Percentiles rank a stretch among this genome's conserved stretches.
Evolutionary conservation across 2,329 filamentous ascomycete species (phyloP).

Genomic region (Alternaria panax): DNA sequence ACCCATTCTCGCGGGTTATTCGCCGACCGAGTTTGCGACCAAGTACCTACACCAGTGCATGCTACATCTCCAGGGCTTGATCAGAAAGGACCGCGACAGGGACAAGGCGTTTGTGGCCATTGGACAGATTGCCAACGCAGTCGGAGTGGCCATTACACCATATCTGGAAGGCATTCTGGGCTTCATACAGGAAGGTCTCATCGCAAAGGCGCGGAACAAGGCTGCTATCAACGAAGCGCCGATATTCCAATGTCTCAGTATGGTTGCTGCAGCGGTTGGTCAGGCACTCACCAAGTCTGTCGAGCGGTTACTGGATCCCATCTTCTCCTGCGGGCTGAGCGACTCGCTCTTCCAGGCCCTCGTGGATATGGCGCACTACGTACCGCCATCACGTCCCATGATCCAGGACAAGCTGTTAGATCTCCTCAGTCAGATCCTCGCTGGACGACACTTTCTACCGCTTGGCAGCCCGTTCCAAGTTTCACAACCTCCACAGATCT

Average conservation of each 20-base stretch:
- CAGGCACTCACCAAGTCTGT: constrained; percentile 99
- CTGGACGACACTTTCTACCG: constrained; percentile 89
- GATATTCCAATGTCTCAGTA: constrained; percentile 97
- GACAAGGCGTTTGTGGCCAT: constrained; percentile 96
- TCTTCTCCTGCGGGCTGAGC: constrained; percentile 94
- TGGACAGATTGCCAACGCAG: constrained; percentile 93
- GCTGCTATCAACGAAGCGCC: constrained; percentile 68
- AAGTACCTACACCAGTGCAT: constrained; percentile 94
- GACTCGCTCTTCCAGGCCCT: constrained; percentile 93
- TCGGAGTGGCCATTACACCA: constrained; percentile 91
- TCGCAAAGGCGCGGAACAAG: constrained; percentile 74
- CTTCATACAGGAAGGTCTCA: constrained; percentile 90
- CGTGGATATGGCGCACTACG: constrained; percentile 99
- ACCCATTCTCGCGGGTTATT: constrained; percentile 90
- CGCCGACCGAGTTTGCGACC: constrained; percentile 86
- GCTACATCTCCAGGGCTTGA: constrained; percentile 90
- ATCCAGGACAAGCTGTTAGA: constrained; percentile 95
- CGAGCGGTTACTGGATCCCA: constrained; percentile 91
- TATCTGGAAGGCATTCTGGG: constrained; percentile 95
- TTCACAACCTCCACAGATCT: constrained; percentile 80
- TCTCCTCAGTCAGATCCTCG: constrained; percentile 92
- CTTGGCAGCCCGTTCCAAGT: constrained; percentile 89
- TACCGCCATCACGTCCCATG: constrained; percentile 88
- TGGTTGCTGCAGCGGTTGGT: constrained; percentile 91
- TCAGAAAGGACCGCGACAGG: constrained; percentile 89